Base-by-base conservation (phyloP, 257 asterid species). In the Ophiorrhiza pumila region DNA sequence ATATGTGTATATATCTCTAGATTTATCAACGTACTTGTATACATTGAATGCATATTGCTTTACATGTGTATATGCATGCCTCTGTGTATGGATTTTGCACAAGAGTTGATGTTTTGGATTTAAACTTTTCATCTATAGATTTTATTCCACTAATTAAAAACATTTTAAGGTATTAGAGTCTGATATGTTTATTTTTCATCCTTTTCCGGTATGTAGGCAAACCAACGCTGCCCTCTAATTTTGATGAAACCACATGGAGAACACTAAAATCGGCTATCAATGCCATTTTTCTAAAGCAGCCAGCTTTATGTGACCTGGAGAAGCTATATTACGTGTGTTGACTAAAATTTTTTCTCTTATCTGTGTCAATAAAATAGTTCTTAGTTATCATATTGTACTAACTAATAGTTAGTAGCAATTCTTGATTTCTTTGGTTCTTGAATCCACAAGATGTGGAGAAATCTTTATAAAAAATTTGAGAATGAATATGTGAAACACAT, bases 241-340 rank as follows among this genome's bases (percentile, higher is more conserved):
- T 95, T 64, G 99, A 95, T 88, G 98, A 95, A 78, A 84, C 80
- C 77, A 95, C 95, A 35, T 95, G 99, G 99, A 93, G 87, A 61
- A 90, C 85, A 15, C 95, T 95, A 20, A 90, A 90, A 83, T 92
- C 97, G 59, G 99, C 99, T 56, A 92, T 95, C 50, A 81, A 85
- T 77, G 88, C 98, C 70, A 91, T 94, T 84, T 94, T 94, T 86
- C 79, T 91, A 79, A 95, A 90, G 83, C 99, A 85, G 81, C 96
- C 96, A 43, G 86, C 88, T 87, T 95, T 97, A 5, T 90, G 99
- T 79, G 98, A 95, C 82, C 79, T 81, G 79, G 99, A 95, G 84
- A 87, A 86, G 80, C 96, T 95, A 72, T 95, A 95, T 71, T 98
- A 92, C 90, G 98, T 93, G 65, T 68, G 60, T 74, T 68, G 69